Evolutionary conservation across 2,329 filamentous ascomycete genomes (phyloP).

Genomic region (Aspergillus sp.): DNA sequence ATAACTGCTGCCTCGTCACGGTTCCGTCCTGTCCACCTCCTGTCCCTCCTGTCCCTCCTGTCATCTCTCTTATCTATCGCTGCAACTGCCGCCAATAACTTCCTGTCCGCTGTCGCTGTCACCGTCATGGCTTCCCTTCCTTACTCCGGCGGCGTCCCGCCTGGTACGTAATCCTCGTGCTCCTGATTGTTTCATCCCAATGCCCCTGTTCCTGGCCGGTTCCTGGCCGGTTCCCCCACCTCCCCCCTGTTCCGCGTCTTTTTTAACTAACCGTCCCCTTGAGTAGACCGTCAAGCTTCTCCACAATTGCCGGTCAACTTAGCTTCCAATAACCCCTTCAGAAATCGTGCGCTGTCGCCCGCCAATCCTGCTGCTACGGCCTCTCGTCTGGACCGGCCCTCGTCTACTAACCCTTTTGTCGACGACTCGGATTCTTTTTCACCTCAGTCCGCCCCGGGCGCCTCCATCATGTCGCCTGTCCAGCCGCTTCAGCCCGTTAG

Average conservation of each 20-base stretch:
- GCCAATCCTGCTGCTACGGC: slow-evolving; percentile 17
- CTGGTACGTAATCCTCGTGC: slow-evolving; percentile 24
- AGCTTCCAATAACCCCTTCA: slow-evolving; percentile 44
- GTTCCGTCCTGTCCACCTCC: slow-evolving; percentile 1
- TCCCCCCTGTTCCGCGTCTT: background rate
- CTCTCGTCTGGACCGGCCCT: slow-evolving; percentile 38
- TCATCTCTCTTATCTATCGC: no score
- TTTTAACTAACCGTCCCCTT: background rate
- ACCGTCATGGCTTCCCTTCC: slow-evolving; percentile 14
- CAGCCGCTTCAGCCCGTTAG: slow-evolving; percentile 8
- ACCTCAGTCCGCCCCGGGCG: slow-evolving; percentile 27
- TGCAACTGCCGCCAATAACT: no score
- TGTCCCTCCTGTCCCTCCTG: slow-evolving; percentile 1
- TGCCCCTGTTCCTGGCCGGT: no score
- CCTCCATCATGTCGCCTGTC: slow-evolving; percentile 22
- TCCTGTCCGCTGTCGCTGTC: no score
- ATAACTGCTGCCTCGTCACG: background rate
- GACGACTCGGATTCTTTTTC: slow-evolving; percentile 38
- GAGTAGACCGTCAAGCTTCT: slow-evolving; percentile 25
- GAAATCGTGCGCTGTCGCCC: slow-evolving; percentile 39
- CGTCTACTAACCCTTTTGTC: slow-evolving; percentile 57
- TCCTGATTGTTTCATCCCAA: background rate
- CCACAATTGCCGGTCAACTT: slow-evolving; percentile 26
- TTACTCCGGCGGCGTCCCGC: slow-evolving; percentile 24
- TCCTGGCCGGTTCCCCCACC: background rate